Evolutionary conservation across 1,284 basidiomycete genomes (phyloP).

Genomic region (Cutaneotrichosporon sp.): DNA sequence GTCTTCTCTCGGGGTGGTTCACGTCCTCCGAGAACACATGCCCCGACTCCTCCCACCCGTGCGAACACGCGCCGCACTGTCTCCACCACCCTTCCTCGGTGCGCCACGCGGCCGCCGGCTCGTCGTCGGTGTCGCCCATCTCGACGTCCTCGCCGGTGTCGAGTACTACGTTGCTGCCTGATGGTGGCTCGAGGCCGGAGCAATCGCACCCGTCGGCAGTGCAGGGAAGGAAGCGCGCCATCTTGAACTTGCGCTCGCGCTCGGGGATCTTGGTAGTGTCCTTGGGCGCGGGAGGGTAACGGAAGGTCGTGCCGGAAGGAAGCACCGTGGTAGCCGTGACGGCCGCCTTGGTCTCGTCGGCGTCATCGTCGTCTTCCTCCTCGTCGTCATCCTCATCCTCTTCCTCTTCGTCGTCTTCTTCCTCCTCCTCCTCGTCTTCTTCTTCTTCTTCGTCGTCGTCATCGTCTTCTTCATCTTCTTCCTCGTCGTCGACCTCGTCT

Average conservation of each 20-base stretch:
- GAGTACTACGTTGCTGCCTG: slow-evolving; percentile 60
- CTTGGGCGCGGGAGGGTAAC: slow-evolving; percentile 39
- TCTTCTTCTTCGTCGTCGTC: slow-evolving; percentile 1
- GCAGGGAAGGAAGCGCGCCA: slow-evolving; percentile 47
- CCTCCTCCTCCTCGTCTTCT: not conserved
- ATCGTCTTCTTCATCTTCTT: slow-evolving; percentile 3
- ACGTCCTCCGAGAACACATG: slow-evolving; percentile 56
- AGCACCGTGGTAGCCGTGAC: slow-evolving; percentile 5
- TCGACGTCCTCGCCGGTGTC: slow-evolving; percentile 59
- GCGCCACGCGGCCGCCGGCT: slow-evolving; percentile 26
- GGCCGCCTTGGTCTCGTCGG: slow-evolving; percentile 19
- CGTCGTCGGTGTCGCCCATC: slow-evolving; percentile 59
- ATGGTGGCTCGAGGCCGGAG: slow-evolving; percentile 71
- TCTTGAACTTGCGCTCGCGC: slow-evolving; percentile 47
- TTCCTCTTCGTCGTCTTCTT: slow-evolving; percentile 2
- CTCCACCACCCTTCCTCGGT: slow-evolving; percentile 60
- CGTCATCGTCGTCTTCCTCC: slow-evolving; percentile 15
- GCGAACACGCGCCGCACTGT: slow-evolving; percentile 68
- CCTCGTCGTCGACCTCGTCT: not conserved
- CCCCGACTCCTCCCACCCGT: slow-evolving; percentile 68
- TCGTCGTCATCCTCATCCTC: slow-evolving; percentile 12
- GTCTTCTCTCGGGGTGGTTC: slow-evolving; percentile 48
- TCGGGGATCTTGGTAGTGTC: slow-evolving; percentile 38
- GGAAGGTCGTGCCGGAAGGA: slow-evolving; percentile 22
- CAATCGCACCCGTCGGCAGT: slow-evolving; percentile 55